A percentile compares a stretch with the other conserved stretches of the same genome.
These are phyloP conservation scores for Emmonsiellopsis sp. DNA, from an alignment of 2,329 filamentous ascomycete genomes.

Conservation along the genomic window DNA sequence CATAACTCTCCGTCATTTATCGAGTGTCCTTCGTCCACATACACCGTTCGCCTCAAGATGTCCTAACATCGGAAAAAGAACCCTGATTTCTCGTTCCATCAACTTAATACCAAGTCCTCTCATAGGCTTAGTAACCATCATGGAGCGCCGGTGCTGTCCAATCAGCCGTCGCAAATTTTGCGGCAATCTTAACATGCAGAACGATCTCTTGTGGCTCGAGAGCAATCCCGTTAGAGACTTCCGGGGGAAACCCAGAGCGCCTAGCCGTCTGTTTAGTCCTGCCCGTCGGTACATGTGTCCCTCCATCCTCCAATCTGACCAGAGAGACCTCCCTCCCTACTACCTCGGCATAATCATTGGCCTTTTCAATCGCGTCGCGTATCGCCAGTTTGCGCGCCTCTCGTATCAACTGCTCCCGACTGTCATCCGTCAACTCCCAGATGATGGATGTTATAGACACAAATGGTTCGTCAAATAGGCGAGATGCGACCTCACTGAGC, in stretches of 20 bases:
- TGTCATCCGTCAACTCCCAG: conserved; percentile 19
- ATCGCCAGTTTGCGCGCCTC: conserved; percentile 16
- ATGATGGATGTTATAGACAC: conserved; percentile 16
- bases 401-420: conserved; percentile 11
- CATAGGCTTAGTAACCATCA: background rate
- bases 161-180: background rate
- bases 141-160: background rate
- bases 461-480: conserved; percentile 12
- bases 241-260: background rate
- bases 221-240: background rate
- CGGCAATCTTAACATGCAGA: background rate
- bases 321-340: conserved; percentile 12
- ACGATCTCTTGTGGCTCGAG: conserved; percentile 1
- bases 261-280: background rate
- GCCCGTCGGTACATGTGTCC: background rate
- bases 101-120: background rate
- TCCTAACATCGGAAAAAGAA: too few relatives aligned
- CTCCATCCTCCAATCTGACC: conserved; percentile 9
- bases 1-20: too few relatives aligned
- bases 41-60: too few relatives aligned
- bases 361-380: conserved; percentile 17
- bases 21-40: too few relatives aligned
- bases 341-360: conserved; percentile 14
- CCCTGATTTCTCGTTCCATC: too few relatives aligned
- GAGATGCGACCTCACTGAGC: conserved; percentile 13